phyloP scores from a whole-genome alignment of 345 rosid genomes.

The Citrus australasica region DNA sequence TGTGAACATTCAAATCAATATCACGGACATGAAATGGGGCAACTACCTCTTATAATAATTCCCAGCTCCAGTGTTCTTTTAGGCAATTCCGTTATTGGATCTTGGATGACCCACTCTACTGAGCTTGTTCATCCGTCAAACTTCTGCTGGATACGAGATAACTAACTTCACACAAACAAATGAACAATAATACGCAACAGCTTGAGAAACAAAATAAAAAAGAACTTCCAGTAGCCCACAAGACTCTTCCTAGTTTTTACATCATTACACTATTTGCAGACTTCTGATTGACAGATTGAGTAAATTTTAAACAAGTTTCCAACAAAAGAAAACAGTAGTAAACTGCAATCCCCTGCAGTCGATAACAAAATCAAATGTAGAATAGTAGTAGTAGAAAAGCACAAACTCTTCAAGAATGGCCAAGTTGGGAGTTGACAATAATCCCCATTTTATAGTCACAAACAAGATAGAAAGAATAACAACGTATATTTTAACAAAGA shows the following conservation, averaged over 20 bases:
- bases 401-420: not conserved
- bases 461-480: not conserved
- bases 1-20: not conserved
- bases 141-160: not conserved
- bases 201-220: not conserved
- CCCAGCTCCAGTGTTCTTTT: not conserved
- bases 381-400: not conserved
- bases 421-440: not conserved
- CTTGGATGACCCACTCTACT: not conserved
- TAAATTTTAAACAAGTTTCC: not conserved
- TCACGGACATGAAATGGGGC: not conserved
- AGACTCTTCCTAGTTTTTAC: not conserved
- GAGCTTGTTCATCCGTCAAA: not conserved
- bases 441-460: not conserved
- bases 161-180: not conserved
- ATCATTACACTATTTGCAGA: not conserved
- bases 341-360: not conserved
- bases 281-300: not conserved
- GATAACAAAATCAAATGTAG: not conserved
- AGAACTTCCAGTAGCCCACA: not conserved
- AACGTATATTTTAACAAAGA: not conserved
- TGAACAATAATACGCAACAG: not conserved
- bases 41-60: not conserved
- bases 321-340: not conserved
- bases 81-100: not conserved